Base-by-base conservation (phyloP, 2,329 filamentous ascomycete species). In the Calonectria pseudoreteaudii region DNA sequence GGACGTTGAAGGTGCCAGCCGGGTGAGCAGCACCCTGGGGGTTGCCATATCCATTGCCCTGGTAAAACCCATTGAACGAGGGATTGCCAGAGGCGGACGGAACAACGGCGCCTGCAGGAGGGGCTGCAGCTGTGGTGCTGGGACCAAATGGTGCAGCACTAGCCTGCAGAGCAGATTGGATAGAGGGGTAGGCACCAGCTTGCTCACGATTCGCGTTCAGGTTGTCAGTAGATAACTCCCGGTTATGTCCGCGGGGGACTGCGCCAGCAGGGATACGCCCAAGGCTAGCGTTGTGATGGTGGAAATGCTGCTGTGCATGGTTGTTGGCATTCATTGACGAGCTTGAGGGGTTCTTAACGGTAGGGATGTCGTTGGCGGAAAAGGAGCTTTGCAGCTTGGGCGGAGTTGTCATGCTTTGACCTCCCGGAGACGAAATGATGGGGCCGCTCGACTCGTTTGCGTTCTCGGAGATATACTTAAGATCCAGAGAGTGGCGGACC, bases 291-390 rank as follows among this genome's bases (percentile, higher is more conserved):
- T 95, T 96, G 86, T 96, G 94, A 78, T 96, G 92, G 82, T 94
- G 94, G 67, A 92, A 89, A 77, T 91, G 90, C 84, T 91, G 89
- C 83, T 91, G 89, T 3, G 90, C 90, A 79, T 92, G 90, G 74
- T 89, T 90, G 82, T 91, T 91, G 73, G 88, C 86, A 75, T 87
- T 90, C 70, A 84, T 81, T 41, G 82, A 80, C 62, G 89, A 84
- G 62, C 86, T 88, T 69, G 90, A 89, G 68, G 90, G 88, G 77
- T 89, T 93, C 90, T 97, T 98, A 81, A 95, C 88, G 10, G 95
- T 97, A 6, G 95, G 94, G 26, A 98, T 89, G 81, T 98, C 96
- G 84, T 94, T 97, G 68, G 95, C 92, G 13, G 97, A 98, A 86
- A 94, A 98, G 0, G 96, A 98, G 56, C 94, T 93, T 85, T 96